A percentile compares a stretch with the other conserved stretches of the same genome.
Evolutionary conservation across 106 monocot genomes (phyloP).

Genomic region (Acorus calamus): DNA sequence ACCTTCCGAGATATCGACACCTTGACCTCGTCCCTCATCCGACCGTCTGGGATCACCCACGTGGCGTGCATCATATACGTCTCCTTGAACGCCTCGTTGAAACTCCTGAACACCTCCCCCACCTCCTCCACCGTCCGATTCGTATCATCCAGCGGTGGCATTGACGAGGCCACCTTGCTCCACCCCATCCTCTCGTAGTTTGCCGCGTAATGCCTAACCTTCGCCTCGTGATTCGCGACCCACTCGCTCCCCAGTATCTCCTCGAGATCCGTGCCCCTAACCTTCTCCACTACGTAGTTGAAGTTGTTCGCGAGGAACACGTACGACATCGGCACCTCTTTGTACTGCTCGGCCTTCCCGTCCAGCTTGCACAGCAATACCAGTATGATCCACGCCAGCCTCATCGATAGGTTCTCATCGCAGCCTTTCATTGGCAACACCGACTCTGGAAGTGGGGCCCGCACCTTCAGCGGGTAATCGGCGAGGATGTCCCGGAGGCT

Average conservation of each 20-base stretch:
- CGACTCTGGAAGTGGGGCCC: constrained; percentile 4
- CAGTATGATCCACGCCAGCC: constrained; percentile 19
- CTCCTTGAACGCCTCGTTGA: constrained; percentile 33
- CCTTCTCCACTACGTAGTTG: constrained; percentile 25
- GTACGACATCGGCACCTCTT: constrained; percentile 10
- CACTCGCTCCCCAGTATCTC: constrained; percentile 24
- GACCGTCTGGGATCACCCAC: neutral
- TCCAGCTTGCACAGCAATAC: constrained; percentile 30
- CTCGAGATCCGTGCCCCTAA: constrained; percentile 5
- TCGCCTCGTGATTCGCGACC: constrained; percentile 7
- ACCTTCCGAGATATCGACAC: no score
- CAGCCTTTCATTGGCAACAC: neutral
- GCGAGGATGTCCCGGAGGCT: constrained; percentile 31
- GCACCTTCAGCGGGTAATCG: constrained; percentile 17
- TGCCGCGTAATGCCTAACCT: constrained; percentile 10
- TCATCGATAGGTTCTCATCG: neutral
- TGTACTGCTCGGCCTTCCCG: constrained; percentile 21
- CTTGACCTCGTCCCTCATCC: no score
- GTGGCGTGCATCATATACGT: constrained; percentile 11
- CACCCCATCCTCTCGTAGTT: constrained; percentile 16
- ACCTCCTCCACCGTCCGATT: neutral
- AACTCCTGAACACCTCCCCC: neutral
- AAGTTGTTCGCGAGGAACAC: constrained; percentile 38
- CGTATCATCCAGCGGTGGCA: neutral
- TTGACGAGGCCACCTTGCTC: constrained; percentile 11